Evolutionary conservation across 352 stramenopile species (phyloP).

Genomic region (Peronospora belbahrii): DNA sequence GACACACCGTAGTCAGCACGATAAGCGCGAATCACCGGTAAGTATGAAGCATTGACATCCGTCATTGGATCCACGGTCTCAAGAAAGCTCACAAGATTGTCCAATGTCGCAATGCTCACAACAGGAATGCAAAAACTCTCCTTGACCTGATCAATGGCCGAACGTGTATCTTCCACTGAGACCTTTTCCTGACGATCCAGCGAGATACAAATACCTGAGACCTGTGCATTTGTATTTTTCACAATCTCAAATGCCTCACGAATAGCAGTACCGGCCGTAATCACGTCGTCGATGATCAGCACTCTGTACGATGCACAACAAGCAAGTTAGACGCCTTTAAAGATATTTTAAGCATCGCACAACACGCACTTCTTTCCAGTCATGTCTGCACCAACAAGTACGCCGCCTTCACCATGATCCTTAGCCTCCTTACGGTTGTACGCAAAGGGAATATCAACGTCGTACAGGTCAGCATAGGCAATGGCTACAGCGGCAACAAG

Average conservation of each 20-base stretch:
- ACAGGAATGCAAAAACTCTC: slow-evolving; percentile 89
- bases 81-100: slow-evolving; percentile 89
- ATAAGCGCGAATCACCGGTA: slow-evolving; percentile 69
- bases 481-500: slow-evolving; percentile 92
- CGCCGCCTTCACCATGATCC: slow-evolving; percentile 97
- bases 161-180: slow-evolving; percentile 87
- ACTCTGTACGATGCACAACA: slow-evolving; percentile 50
- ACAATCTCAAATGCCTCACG: slow-evolving; percentile 91
- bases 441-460: slow-evolving; percentile 90
- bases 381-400: slow-evolving; percentile 93
- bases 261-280: slow-evolving; percentile 98
- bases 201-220: slow-evolving; percentile 94
- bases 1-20: slow-evolving; percentile 68
- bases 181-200: slow-evolving; percentile 97
- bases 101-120: slow-evolving; percentile 91
- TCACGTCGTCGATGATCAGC: slow-evolving; percentile 99
- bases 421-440: slow-evolving; percentile 99
- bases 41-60: slow-evolving; percentile 52
- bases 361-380: slow-evolving; percentile 88
- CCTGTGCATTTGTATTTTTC: slow-evolving; percentile 84
- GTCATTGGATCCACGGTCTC: slow-evolving; percentile 35
- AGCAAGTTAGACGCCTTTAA: not conserved
- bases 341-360: no score
- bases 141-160: slow-evolving; percentile 90
- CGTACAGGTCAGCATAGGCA: slow-evolving; percentile 88